Percentiles rank a stretch among this genome's conserved stretches.
Evolutionary conservation across 306 rosid genomes (phyloP).

Genomic region (Prunus salicina): DNA sequence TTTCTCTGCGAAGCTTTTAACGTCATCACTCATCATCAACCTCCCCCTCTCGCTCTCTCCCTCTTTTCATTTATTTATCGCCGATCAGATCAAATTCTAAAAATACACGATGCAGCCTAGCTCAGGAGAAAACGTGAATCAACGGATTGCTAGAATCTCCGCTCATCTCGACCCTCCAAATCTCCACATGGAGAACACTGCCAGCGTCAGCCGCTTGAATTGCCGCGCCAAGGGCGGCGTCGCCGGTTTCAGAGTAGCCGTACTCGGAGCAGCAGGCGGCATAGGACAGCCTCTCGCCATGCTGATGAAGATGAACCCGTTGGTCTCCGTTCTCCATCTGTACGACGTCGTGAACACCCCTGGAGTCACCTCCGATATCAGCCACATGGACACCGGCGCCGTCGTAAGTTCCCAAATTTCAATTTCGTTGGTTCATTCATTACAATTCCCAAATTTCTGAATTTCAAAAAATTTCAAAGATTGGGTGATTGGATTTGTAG

Average conservation of each 20-base stretch:
- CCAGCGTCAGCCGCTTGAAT: constrained; percentile 31
- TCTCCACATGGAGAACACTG: constrained; percentile 44
- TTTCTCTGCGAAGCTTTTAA: constrained; percentile 5
- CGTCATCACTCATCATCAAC: constrained; percentile 15
- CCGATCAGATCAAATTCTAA: background rate
- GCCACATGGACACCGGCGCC: constrained; percentile 98
- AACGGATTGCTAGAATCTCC: constrained; percentile 64
- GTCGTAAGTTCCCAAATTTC: constrained; percentile 49
- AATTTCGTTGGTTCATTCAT: background rate
- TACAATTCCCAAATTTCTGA: background rate
- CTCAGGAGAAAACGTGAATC: constrained; percentile 30
- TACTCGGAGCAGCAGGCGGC: constrained; percentile 95
- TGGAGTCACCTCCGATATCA: constrained; percentile 93
- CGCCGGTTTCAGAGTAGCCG: constrained; percentile 89
- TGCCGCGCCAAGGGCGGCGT: constrained; percentile 95
- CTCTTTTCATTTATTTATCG: background rate
- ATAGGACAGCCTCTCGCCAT: constrained; percentile 88
- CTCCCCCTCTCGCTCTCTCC: background rate
- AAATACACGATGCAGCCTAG: constrained; percentile 25
- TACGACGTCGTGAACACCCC: constrained; percentile 92
- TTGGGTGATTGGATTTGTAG: constrained; percentile 27
- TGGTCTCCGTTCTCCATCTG: constrained; percentile 86
- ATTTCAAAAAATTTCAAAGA: background rate
- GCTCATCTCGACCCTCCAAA: constrained; percentile 57
- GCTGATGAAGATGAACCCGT: constrained; percentile 91